Conservation (phyloP, 1,139 yeast species). For the Nadsonia starkeyi-henricii region DNA sequence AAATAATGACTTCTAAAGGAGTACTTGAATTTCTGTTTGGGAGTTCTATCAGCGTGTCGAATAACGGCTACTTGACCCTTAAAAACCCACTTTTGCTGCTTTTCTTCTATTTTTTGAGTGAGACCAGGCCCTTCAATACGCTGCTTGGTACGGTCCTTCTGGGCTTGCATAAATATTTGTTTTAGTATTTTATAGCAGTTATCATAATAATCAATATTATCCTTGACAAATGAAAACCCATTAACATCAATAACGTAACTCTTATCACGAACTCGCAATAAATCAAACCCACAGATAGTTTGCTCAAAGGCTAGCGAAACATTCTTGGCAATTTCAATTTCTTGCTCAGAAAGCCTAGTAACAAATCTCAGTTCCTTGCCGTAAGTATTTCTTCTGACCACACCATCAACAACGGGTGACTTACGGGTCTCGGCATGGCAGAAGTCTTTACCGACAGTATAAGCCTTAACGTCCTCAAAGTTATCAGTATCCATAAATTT, state of each 20-base stretch:
- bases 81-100: slow-evolving; percentile 92
- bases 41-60: slow-evolving; percentile 97
- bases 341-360: slow-evolving; percentile 64
- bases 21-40: slow-evolving; percentile 95
- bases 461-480: slow-evolving; percentile 96
- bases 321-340: slow-evolving; percentile 62
- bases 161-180: slow-evolving; percentile 51
- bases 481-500: slow-evolving; percentile 96
- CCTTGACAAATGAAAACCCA: slow-evolving; percentile 96
- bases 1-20: slow-evolving; percentile 83
- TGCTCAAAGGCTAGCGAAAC: slow-evolving; percentile 73
- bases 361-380: slow-evolving; percentile 92
- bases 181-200: slow-evolving; percentile 68
- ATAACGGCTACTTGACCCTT: slow-evolving; percentile 87
- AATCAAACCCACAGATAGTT: slow-evolving; percentile 96
- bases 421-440: slow-evolving; percentile 98
- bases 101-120: slow-evolving; percentile 38
- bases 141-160: slow-evolving; percentile 33
- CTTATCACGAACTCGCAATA: slow-evolving; percentile 75
- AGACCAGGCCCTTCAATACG: slow-evolving; percentile 10
- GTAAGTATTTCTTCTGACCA: slow-evolving; percentile 91
- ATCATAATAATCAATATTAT: slow-evolving; percentile 76
- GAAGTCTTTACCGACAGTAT: slow-evolving; percentile 79
- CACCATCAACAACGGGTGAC: slow-evolving; percentile 97
- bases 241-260: slow-evolving; percentile 95